Evolutionary conservation across 345 rosid species (phyloP), one percentile per base, ranked within the genome.

Genomic region (Psidium friedrichsthalianum): DNA sequence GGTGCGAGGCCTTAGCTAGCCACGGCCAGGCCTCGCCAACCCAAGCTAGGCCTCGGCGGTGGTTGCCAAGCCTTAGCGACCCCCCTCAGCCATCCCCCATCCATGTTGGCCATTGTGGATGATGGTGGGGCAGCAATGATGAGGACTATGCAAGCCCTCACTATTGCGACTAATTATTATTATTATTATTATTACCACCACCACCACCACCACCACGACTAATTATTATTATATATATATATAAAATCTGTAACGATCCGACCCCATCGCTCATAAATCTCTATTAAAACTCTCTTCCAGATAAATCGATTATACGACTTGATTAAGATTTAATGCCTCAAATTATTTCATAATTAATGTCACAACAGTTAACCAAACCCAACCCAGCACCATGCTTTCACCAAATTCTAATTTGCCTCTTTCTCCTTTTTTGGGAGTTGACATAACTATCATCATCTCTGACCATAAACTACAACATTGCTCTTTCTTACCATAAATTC

Each of bases 191-290:
- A 36, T 36, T 36, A n/a, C n/a, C n/a, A n/a, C n/a, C n/a, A n/a
- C n/a, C n/a, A n/a, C n/a, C n/a, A n/a, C n/a, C n/a, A n/a, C n/a
- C n/a, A n/a, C n/a, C n/a, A n/a, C 42, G 4, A 40, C 42, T 40
- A 2, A 3, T 40, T 40, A 36, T 40, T 40, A 40, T 40, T 40
- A 40, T 40, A 36, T 36, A 2, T 36, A 36, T 36, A 36, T 36
- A 36, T 36, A 36, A 2, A 36, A 40, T 32, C 0, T 7, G 6
- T 29, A 15, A 32, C 0, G 11, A 27, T 5, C 3, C 2, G 0
- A 6, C 40, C 8, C 0, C 0, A n/a, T 59, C 36, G 3, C 20
- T 61, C 5, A 1, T 29, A 64, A 64, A 9, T 29, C 11, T 2
- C 11, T 64, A 29, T 29, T 21, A 4, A 64, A 64, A 64, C 6